A percentile compares a stretch with the other conserved stretches of the same genome.
Evolutionary conservation across 345 rosid species (phyloP).

Genomic region (Laguncularia racemosa): DNA sequence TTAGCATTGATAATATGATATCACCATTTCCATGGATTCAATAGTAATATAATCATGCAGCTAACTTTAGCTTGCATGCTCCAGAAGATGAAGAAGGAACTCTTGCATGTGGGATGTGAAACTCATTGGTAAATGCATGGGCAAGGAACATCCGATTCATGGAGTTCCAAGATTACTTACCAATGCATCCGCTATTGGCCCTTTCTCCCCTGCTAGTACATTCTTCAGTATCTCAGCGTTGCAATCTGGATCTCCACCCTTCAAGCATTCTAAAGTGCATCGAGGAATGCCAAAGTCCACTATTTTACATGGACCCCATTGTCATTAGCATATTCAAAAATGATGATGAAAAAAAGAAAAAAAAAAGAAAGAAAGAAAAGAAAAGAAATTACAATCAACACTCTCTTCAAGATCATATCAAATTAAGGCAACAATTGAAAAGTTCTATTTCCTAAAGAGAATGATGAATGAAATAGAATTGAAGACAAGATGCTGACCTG

Average conservation of each 20-base stretch:
- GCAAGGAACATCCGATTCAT: neutral
- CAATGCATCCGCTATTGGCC: conserved; percentile 74
- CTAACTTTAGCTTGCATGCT: no score
- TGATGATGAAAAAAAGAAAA: no score
- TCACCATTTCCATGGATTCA: no score
- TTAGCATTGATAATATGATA: neutral
- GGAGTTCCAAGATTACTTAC: conserved; percentile 30
- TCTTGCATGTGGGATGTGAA: no score
- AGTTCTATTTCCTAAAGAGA: neutral
- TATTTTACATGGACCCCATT: conserved; percentile 18
- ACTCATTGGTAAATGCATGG: no score
- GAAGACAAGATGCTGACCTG: conserved; percentile 37
- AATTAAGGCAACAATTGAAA: neutral
- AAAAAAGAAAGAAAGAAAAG: no score
- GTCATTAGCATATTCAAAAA: conserved; percentile 2
- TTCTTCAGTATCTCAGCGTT: conserved; percentile 63
- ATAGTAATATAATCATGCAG: no score
- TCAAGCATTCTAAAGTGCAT: conserved; percentile 65
- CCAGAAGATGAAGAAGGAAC: no score
- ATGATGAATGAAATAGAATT: neutral
- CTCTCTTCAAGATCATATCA: neutral
- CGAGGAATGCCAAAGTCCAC: conserved; percentile 94
- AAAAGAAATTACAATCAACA: neutral
- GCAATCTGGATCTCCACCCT: conserved; percentile 71
- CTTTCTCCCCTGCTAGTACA: conserved; percentile 70